Conservation (phyloP, 495 filamentous ascomycete species). For the Neurospora sp. region DNA sequence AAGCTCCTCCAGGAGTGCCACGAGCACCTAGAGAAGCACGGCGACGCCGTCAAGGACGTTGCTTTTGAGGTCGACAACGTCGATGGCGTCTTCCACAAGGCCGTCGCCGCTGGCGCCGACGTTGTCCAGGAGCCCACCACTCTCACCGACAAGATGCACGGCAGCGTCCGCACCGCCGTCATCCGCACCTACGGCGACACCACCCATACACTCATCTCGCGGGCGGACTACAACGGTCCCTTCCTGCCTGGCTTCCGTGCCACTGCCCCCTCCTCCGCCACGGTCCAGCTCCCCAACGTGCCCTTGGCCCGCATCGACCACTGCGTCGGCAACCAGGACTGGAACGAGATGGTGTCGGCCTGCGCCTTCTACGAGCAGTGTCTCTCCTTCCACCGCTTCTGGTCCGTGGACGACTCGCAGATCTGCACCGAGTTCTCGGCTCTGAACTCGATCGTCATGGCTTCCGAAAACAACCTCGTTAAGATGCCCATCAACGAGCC, state of each 20-base stretch:
- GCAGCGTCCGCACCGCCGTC: constrained; percentile 55
- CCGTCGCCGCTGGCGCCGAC: constrained; percentile 58
- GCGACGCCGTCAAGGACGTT: constrained; percentile 85
- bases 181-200: constrained; percentile 87
- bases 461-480: constrained; percentile 61
- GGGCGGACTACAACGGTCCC: constrained; percentile 50
- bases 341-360: constrained; percentile 73
- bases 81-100: constrained; percentile 58
- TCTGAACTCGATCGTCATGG: constrained; percentile 78
- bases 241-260: constrained; percentile 79
- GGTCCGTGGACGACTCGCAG: constrained; percentile 80
- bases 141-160: constrained; percentile 41
- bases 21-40: constrained; percentile 66
- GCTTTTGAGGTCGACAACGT: constrained; percentile 86
- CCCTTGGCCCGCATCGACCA: constrained; percentile 69
- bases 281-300: constrained; percentile 45
- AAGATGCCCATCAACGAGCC: constrained; percentile 99
- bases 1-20: constrained; percentile 57
- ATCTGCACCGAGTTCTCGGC: constrained; percentile 86
- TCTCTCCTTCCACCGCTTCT: constrained; percentile 91
- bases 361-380: constrained; percentile 84
- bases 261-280: constrained; percentile 13
- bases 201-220: constrained; percentile 76
- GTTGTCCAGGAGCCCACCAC: constrained; percentile 48
- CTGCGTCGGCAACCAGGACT: constrained; percentile 90